These are phyloP conservation scores for Papiliotrema laurentii DNA, from an alignment of 1,284 basidiomycete species.

Conservation along the genomic window DNA sequence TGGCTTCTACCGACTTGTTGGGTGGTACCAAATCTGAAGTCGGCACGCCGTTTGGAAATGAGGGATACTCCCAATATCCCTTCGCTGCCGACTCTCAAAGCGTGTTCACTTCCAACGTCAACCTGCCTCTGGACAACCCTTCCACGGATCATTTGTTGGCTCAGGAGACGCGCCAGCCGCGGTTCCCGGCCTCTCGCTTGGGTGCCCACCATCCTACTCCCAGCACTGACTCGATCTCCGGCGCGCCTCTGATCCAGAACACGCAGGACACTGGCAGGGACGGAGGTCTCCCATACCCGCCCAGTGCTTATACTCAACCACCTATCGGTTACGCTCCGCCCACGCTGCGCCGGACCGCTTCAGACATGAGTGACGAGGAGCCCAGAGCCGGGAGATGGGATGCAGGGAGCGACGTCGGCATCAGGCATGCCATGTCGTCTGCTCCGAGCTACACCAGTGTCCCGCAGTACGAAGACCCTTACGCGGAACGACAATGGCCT, in stretches of 20 bases:
- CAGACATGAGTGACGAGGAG: conserved; percentile 7
- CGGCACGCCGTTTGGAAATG: conserved; percentile 10
- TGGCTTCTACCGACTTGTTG: conserved; percentile 41
- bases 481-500: conserved; percentile 2
- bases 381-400: conserved; percentile 9
- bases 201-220: conserved; percentile 1
- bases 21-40: conserved; percentile 21
- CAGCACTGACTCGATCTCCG: conserved; percentile 7
- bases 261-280: conserved; percentile 1
- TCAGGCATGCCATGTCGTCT: neutral
- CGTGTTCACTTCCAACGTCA: conserved; percentile 14
- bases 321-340: conserved; percentile 23
- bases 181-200: neutral
- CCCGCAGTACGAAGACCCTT: conserved; percentile 5
- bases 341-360: conserved; percentile 13
- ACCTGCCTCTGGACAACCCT: conserved; percentile 24
- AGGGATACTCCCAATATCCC: conserved; percentile 24
- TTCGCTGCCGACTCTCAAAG: conserved; percentile 9
- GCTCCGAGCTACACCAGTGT: conserved; percentile 3
- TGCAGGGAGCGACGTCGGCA: conserved; percentile 7
- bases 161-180: conserved; percentile 9
- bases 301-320: conserved; percentile 20
- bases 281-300: conserved; percentile 18
- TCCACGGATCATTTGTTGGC: conserved; percentile 38
- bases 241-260: conserved; percentile 5